phyloP scores from a whole-genome alignment of 2,329 filamentous ascomycete genomes.

The Phaeoacremonium minimum region DNA sequence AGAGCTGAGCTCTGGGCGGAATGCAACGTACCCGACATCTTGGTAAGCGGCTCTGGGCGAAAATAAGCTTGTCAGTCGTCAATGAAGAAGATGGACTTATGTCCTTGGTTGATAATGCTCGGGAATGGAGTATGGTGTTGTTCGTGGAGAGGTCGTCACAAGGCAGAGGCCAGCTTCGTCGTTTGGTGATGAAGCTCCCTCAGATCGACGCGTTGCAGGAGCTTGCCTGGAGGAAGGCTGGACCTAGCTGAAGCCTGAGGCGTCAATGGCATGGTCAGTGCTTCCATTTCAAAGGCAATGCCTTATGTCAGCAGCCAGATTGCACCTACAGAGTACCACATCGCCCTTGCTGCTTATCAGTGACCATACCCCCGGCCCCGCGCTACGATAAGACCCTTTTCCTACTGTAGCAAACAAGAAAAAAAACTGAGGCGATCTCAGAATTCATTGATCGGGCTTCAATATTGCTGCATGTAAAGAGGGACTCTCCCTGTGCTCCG shows the following conservation, averaged over 20 bases:
- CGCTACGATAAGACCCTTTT: not conserved
- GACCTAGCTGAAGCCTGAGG: slow-evolving; percentile 1
- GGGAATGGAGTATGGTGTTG: too few relatives aligned
- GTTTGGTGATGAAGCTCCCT: slow-evolving; percentile 12
- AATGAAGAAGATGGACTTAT: too few relatives aligned
- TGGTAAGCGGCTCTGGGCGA: too few relatives aligned
- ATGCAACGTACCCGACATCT: slow-evolving; percentile 46
- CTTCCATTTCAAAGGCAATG: too few relatives aligned
- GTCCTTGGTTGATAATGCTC: too few relatives aligned
- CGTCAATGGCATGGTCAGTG: too few relatives aligned
- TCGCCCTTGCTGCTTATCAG: too few relatives aligned
- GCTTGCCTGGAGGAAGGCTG: slow-evolving; percentile 38
- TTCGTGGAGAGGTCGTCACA: slow-evolving; percentile 11
- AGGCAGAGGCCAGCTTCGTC: slow-evolving; percentile 17
- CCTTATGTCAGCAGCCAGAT: not conserved
- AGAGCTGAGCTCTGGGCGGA: slow-evolving; percentile 9
- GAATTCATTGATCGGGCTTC: not conserved
- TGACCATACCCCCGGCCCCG: not conserved
- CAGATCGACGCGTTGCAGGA: slow-evolving; percentile 38
- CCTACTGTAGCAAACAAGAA: not conserved
- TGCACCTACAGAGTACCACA: too few relatives aligned
- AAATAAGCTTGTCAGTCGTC: too few relatives aligned
- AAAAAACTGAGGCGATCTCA: not conserved
- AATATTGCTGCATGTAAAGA: not conserved
- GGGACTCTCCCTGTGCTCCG: slow-evolving; percentile 6